Evolutionary conservation across 202 grass and related monocot genomes (phyloP), one percentile per base, ranked within the genome.

Genomic region (Hordeum pubiflorum): DNA sequence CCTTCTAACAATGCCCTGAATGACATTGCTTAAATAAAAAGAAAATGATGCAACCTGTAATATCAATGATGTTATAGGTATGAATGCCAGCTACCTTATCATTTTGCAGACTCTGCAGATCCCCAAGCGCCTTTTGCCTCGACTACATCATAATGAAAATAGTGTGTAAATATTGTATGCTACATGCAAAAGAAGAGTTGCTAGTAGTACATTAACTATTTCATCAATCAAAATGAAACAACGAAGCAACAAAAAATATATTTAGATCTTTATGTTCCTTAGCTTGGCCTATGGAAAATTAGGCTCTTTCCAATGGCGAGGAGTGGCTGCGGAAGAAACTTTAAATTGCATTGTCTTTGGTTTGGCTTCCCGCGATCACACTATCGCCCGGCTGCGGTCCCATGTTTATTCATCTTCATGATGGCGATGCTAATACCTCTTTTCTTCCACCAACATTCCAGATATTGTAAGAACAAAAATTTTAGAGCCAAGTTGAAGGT

Each of bases 41-140:
- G 24, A 26, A 55, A 6, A 50, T 17, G 46, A 50, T 50, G 46
- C 46, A 50, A 17, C 13, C 14, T 48, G 44, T 48, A 48, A 48
- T 48, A 48, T 48, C 44, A 48, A 48, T 15, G 44, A 48, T 48
- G 44, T 48, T 48, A 48, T 4, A 48, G 44, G 14, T 48, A 48
- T 17, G 44, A 48, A 48, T 20, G 59, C 21, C 40, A 63, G 79
- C 29, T 76, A 97, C 94, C 94, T 94, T 97, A 32, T 94, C 94
- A 79, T 86, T 92, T 76, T 97, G 94, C 76, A 97, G 83, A 76
- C 83, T 85, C 70, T 90, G 89, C 68, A 97, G 85, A 80, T 97
- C 94, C 33, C 83, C 74, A 52, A 97, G 82, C 34, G 94, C 94
- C 50, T 97, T 97, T 81, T 94, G 87, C 87, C 94, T 97, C 18